Evolutionary conservation across 2,329 filamentous ascomycete genomes (phyloP).

Genomic region (Calonectria crousiana): DNA sequence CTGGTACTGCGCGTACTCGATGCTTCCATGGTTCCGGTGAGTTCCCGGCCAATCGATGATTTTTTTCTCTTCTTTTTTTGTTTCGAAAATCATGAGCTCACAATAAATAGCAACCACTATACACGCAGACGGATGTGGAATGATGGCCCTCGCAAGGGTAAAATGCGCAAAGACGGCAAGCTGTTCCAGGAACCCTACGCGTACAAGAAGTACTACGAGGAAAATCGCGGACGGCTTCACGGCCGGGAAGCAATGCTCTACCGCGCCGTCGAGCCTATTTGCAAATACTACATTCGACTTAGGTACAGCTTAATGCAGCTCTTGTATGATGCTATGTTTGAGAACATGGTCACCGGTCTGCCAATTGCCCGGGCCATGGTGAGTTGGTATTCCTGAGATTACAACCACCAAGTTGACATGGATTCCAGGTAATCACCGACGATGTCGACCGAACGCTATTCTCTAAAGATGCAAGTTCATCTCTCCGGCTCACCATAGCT

Average conservation of each 20-base stretch:
- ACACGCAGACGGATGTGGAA: neutral
- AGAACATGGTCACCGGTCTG: constrained; percentile 8
- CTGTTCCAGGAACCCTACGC: neutral
- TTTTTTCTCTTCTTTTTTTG: neutral
- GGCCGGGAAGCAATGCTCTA: neutral
- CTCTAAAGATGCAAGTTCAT: neutral
- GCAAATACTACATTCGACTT: constrained; percentile 9
- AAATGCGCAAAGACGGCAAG: constrained; percentile 10
- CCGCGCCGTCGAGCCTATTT: constrained; percentile 2
- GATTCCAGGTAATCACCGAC: constrained; percentile 8
- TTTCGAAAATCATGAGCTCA: neutral
- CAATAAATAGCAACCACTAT: neutral
- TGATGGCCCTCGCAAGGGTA: neutral
- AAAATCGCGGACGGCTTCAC: neutral
- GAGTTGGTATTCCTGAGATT: neutral
- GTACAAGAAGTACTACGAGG: neutral
- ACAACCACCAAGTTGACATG: neutral
- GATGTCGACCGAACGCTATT: neutral
- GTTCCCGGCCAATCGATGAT: neutral
- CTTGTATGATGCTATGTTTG: constrained; percentile 16
- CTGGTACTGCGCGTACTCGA: constrained; percentile 4
- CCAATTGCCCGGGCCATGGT: constrained; percentile 18
- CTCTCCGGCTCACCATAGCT: no score
- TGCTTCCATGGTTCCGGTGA: constrained; percentile 13
- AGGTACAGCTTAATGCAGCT: constrained; percentile 15